These are phyloP conservation scores for Musa balbisiana DNA, from an alignment of 202 grass and related monocot species.

Conservation along the genomic window DNA sequence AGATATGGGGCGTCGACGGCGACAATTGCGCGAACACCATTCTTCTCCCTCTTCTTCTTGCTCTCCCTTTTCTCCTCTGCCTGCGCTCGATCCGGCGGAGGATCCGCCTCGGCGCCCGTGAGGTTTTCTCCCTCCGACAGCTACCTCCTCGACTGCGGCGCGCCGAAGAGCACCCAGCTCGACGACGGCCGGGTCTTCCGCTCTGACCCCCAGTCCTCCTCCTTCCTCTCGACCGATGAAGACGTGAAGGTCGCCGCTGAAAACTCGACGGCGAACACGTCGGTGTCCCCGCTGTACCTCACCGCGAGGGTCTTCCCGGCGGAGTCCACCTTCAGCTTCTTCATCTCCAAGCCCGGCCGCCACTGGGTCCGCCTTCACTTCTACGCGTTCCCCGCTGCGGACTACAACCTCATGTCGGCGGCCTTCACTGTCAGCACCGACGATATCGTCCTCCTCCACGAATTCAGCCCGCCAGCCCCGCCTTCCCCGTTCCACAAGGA, in stretches of 20 bases:
- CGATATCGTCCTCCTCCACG: conserved; percentile 3
- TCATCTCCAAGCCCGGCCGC: background rate
- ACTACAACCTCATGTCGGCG: conserved; percentile 2
- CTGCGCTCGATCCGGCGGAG: background rate
- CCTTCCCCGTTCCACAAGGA: conserved; percentile 2
- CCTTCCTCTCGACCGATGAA: conserved; percentile 5
- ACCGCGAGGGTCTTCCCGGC: conserved; percentile 2
- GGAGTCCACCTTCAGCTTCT: background rate
- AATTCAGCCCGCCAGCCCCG: background rate
- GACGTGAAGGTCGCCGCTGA: background rate
- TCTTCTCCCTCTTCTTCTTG: background rate
- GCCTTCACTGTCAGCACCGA: background rate
- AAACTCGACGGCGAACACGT: background rate
- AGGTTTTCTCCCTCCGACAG: conserved; percentile 1
- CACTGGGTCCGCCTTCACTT: conserved; percentile 16
- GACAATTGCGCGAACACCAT: too few species aligned
- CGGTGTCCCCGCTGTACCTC: background rate
- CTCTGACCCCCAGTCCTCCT: background rate
- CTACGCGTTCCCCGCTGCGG: background rate
- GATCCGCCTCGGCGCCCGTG: background rate
- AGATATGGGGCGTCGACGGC: background rate
- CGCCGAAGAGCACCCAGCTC: background rate
- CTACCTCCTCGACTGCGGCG: conserved; percentile 9
- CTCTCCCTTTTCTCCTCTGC: background rate
- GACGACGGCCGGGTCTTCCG: background rate